Conservation (phyloP, 2,329 filamentous ascomycete species). For the Septoria petroselini region DNA sequence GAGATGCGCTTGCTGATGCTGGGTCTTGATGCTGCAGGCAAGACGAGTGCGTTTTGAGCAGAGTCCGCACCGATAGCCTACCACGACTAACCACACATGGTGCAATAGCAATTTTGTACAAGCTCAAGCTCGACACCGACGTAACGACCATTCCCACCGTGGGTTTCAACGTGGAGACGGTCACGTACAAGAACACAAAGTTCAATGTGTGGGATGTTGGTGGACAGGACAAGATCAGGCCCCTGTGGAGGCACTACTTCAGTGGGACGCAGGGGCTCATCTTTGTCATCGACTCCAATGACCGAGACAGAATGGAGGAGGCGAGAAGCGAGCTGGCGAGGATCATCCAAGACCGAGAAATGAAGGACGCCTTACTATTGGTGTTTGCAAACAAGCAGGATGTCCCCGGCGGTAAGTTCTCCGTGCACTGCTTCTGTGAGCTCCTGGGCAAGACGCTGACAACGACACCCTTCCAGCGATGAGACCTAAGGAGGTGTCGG, state of each 20-base stretch:
- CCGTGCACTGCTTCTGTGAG: not conserved
- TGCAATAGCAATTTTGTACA: conserved; percentile 80
- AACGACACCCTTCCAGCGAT: conserved; percentile 39
- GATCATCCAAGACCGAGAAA: conserved; percentile 98
- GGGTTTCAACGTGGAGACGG: conserved; percentile 99
- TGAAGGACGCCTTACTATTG: conserved; percentile 91
- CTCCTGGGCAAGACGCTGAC: conserved; percentile 5
- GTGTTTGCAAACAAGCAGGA: conserved; percentile 99
- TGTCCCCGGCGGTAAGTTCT: conserved; percentile 73
- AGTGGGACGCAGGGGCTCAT: conserved; percentile 96
- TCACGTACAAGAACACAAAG: conserved; percentile 99
- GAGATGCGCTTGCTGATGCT: conserved; percentile 99
- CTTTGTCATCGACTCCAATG: conserved; percentile 99
- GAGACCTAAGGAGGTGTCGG: conserved; percentile 51
- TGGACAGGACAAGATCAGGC: conserved; percentile 99
- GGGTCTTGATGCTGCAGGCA: conserved; percentile 93
- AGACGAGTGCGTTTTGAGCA: conserved; percentile 65
- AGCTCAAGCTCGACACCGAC: conserved; percentile 98
- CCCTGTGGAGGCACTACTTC: conserved; percentile 99
- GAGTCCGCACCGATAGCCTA: not conserved
- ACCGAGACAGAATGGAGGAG: conserved; percentile 96
- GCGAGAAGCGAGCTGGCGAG: conserved; percentile 93
- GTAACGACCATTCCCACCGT: conserved; percentile 99
- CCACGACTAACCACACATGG: conserved; percentile 1
- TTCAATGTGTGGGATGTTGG: conserved; percentile 99